Evolutionary conservation across 495 filamentous ascomycete genomes (phyloP), one percentile per base, ranked within the genome.

Genomic region (Aspergillus cavernicola): DNA sequence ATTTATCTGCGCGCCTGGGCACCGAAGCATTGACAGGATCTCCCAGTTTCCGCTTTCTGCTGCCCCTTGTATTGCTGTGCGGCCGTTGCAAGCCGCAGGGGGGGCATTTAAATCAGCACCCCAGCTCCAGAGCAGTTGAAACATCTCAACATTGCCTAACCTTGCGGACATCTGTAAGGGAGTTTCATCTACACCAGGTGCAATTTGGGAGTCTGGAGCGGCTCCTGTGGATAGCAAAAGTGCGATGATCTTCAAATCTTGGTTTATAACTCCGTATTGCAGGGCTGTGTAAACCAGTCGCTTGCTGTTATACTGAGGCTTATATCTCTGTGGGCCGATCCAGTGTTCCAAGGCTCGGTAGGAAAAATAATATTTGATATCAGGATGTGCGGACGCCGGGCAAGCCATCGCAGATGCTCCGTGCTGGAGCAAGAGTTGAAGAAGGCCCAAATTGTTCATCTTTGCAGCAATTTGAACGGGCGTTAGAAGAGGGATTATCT

Each of bases 101-200:
- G 49, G 39, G 19, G 38, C 53, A 33, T 70, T 60, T 10, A 69
- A 42, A 31, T 69, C 38, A 6, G 68, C 72, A 11, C 59, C 63
- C 3, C 23, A 40, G 12, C 56, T 38, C 8, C 72, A 10, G 1
- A 75, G 60, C 15, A 64, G 43, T 7, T 56, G 45, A 6, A 62
- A 55, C 0, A 73, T 45, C 1, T 60, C 38, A 7, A 52, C 3
- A 22, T 52, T 40, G 11, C 60, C 62, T 7, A 41, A 24, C 39
- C 64, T 56, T 9, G 57, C 64, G 2, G 68, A 57, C 13, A 35
- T 24, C 35, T 71, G 68, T 6, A 71, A 50, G 2, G 66, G 57
- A 0, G 59, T 62, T 12, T 52, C 49, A 4, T 23, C 24, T n/a
- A 13, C 12, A 22, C 36, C 12, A 12, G 24, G 4, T 15, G 18